Base-by-base conservation (phyloP, 306 rosid species). In the Medicago arabica region DNA sequence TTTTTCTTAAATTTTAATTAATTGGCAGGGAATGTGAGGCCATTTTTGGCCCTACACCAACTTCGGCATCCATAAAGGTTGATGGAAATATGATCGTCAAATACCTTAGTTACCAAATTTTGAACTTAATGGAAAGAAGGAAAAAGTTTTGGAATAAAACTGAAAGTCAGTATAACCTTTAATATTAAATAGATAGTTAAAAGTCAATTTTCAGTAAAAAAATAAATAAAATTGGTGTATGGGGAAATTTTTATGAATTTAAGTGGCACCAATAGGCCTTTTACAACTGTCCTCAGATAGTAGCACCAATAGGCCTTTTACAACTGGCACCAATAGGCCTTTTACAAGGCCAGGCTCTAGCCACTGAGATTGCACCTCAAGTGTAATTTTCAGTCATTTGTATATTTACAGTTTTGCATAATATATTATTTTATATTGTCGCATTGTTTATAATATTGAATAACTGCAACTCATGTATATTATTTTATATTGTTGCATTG, bases 391-490 rank as follows among this genome's bases (percentile, higher is more conserved):
- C 21, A 1, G 54, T 62, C 77, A 31, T 71, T 68, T 41, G 9
- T 69, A 31, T 68, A 44, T 55, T 68, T 50, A 11, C 72, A 13
- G 23, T 72, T 55, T 40, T 63, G 18, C 59, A 41, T 34, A 34
- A 34, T 34, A 34, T 34, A 34, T 34, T 34, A 34, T 0, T 46
- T 70, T 55, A 69, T 78, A 44, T 78, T 78, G 7, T 17, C 19
- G 73, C 25, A 25, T 71, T 34, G 28, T 60, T 15, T 39, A 3
- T 61, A 63, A 39, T 23, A 39, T 68, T 65, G 67, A 55, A 60
- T 82, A 72, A 77, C 34, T 75, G 43, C 76, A 50, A 74, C 75
- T 78, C 71, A 63, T 83, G 71, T 43, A 60, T 78, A n/a, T n/a
- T n/a, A n/a, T n/a, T n/a, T n/a, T n/a, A n/a, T n/a, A n/a, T n/a